Evolutionary conservation across 352 stramenopile species (phyloP).

Genomic region (Phytopythium boreale): DNA sequence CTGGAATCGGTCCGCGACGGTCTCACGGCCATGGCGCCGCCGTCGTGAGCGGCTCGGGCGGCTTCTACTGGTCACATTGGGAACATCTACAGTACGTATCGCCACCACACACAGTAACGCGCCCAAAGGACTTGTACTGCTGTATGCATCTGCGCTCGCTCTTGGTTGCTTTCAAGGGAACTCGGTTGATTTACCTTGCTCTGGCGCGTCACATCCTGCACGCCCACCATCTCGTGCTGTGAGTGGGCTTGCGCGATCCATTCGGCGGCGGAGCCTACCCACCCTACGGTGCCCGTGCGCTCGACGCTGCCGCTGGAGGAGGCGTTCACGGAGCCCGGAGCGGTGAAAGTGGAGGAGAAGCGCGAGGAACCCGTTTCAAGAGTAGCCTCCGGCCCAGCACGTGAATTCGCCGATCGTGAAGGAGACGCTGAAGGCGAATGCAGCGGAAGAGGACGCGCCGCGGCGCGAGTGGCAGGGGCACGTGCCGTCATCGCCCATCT

Average conservation of each 20-base stretch:
- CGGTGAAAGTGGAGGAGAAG: conserved; percentile 11
- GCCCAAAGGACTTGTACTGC: too few relatives aligned
- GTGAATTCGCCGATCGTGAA: conserved; percentile 7
- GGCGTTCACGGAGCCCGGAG: neutral
- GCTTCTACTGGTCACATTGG: too few relatives aligned
- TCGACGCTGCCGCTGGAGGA: conserved; percentile 1
- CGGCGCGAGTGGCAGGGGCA: conserved; percentile 64
- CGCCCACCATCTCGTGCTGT: too few relatives aligned
- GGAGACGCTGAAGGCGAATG: neutral
- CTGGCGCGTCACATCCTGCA: too few relatives aligned
- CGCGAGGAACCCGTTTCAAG: conserved; percentile 12
- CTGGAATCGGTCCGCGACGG: conserved; percentile 9
- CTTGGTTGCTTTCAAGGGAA: too few relatives aligned
- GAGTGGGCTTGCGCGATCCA: conserved; percentile 6
- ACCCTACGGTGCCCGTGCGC: neutral
- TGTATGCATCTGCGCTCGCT: too few relatives aligned
- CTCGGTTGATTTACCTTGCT: too few relatives aligned
- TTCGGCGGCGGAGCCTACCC: neutral
- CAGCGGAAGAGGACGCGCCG: neutral
- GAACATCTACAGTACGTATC: too few relatives aligned
- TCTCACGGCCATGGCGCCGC: conserved; percentile 3
- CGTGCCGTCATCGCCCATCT: conserved; percentile 94
- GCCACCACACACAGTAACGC: too few relatives aligned
- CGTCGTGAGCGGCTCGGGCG: neutral
- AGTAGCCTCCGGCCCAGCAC: too few relatives aligned